Evolutionary conservation across 2,329 filamentous ascomycete species (phyloP), one percentile per base, ranked within the genome.

Genomic region (Aspergillus hortae): DNA sequence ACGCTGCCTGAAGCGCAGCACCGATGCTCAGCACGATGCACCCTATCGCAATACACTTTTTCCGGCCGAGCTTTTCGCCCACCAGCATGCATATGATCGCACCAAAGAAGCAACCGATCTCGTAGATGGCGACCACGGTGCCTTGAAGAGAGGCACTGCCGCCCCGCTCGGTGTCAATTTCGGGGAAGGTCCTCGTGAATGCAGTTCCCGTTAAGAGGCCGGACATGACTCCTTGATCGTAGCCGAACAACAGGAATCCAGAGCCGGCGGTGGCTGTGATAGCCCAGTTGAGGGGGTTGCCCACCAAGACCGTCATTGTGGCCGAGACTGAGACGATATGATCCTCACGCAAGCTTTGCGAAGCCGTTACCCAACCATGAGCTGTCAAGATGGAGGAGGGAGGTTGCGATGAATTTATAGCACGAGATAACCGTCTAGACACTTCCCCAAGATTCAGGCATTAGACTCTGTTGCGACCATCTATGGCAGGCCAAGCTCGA

Each of bases 181-280:
- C 50, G 23, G 56, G 56, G 50, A 66, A 65, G 6, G 46, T 41
- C 14, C 52, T 32, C 9, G 61, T 38, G 35, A 38, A 38, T 38
- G 35, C 35, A 12, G 14, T 6, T 6, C 35, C 59, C 30, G 52
- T 52, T 36, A 67, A 58, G 43, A 63, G 60, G 33, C 61, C 55
- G n/a, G 55, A 60, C 58, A 63, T 63, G 11, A 62, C 57, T 48
- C 58, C 61, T 57, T 63, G 80, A 53, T 82, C 78, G 58, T 81
- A 82, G 41, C 79, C 79, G 54, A 82, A 81, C 15, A 82, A 75
- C 12, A 82, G 66, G 67, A 84, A 84, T 4, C 80, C 81, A 9
- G 35, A 38, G 35, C 35, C 35, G 10, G 35, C 35, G 10, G 35
- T 38, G 35, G 35, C 35, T 6, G 35, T 38, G 12, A 38, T 38